These are phyloP conservation scores for Kluyveromyces dobzhanskii DNA, from an alignment of 805 yeast genomes.

Conservation along the genomic window DNA sequence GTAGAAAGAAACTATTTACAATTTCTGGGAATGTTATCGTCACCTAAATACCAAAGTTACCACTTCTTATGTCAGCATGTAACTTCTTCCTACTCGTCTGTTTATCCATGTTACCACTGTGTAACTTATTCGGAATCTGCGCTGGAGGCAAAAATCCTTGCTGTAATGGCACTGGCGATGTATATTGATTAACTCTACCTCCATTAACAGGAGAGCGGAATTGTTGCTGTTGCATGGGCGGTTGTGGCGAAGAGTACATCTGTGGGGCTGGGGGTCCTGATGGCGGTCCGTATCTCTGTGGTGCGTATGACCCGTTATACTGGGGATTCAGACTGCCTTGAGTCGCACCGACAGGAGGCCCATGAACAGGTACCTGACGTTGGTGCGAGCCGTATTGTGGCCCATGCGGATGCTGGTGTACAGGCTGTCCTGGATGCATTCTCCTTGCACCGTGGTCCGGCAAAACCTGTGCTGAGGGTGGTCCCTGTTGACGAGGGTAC, in stretches of 20 bases:
- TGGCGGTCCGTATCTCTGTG: neutral
- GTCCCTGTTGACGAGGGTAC: neutral
- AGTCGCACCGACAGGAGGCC: too few species aligned
- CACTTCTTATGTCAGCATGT: constrained; percentile 56
- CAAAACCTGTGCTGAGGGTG: neutral
- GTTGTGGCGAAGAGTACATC: neutral
- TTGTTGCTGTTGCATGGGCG: neutral
- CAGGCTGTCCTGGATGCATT: neutral
- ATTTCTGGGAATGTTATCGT: neutral
- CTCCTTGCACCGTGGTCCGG: neutral
- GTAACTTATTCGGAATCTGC: constrained; percentile 35
- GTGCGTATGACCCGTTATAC: neutral
- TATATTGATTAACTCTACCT: constrained; percentile 1
- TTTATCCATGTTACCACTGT: constrained; percentile 32
- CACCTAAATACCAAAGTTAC: constrained; percentile 55
- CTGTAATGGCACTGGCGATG: constrained; percentile 10
- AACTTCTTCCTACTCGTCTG: constrained; percentile 46
- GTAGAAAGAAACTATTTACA: too few species aligned
- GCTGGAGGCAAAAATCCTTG: neutral
- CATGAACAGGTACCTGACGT: too few species aligned
- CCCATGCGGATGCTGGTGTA: neutral
- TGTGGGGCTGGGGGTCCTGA: constrained; percentile 4
- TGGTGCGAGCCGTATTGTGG: too few species aligned
- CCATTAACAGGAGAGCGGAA: constrained; percentile 7
- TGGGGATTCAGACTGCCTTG: too few species aligned